A percentile compares a stretch with the other conserved stretches of the same genome.
These are phyloP conservation scores for Rhizodiscina lignyota DNA, from an alignment of 495 filamentous ascomycete species.

Conservation along the genomic window DNA sequence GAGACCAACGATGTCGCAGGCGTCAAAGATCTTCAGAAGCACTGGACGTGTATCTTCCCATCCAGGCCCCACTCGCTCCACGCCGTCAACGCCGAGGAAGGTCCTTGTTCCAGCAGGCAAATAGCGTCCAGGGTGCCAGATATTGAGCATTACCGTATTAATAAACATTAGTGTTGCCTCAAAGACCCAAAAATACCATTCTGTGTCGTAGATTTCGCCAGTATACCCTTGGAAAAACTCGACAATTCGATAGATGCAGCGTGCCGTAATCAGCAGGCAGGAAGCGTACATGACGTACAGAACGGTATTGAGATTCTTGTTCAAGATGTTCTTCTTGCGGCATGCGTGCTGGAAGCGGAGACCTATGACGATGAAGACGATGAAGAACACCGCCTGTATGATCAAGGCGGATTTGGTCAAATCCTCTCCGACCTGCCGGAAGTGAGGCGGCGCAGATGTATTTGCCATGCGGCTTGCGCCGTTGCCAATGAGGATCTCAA, in stretches of 20 bases:
- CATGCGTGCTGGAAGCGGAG: slow-evolving; percentile 37
- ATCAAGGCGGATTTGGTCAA: slow-evolving; percentile 51
- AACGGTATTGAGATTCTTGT: slow-evolving; percentile 36
- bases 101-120: slow-evolving; percentile 13
- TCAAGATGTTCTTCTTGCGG: slow-evolving; percentile 35
- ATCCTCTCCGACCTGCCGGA: slow-evolving; percentile 35
- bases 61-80: slow-evolving; percentile 17
- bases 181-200: slow-evolving; percentile 23
- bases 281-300: slow-evolving; percentile 24
- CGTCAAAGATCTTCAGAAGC: slow-evolving; percentile 16
- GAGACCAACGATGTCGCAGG: slow-evolving; percentile 17
- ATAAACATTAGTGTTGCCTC: slow-evolving; percentile 22
- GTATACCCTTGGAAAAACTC: slow-evolving; percentile 17
- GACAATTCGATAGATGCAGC: slow-evolving; percentile 20
- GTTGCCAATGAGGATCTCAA: slow-evolving; percentile 52
- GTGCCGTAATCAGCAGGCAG: slow-evolving; percentile 15
- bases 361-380: slow-evolving; percentile 40
- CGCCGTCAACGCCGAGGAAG: slow-evolving; percentile 17
- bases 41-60: slow-evolving; percentile 17
- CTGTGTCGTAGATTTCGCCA: slow-evolving; percentile 13
- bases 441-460: slow-evolving; percentile 18
- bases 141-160: slow-evolving; percentile 17
- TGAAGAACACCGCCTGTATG: slow-evolving; percentile 49
- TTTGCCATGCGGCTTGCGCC: slow-evolving; percentile 49
- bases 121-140: slow-evolving; percentile 16